A percentile compares a stretch with the other conserved stretches of the same genome.
Conservation (phyloP, 2,329 filamentous ascomycete species). For the Cytospora mali region DNA sequence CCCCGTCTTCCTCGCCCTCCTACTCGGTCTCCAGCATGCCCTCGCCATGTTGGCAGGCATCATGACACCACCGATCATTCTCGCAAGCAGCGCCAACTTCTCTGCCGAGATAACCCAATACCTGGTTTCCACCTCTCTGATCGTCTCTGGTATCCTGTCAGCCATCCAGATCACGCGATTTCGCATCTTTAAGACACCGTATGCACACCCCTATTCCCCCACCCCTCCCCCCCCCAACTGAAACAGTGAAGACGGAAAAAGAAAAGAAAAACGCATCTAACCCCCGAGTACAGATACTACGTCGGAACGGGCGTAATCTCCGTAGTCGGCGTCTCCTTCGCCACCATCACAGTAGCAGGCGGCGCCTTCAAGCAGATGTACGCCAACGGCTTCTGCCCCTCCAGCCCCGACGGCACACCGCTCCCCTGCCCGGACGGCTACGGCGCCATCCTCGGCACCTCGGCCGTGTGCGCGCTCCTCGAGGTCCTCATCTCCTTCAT, state of each 20-base stretch:
- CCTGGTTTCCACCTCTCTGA: constrained; percentile 75
- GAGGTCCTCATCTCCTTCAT: constrained; percentile 77
- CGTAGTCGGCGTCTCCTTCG: constrained; percentile 78
- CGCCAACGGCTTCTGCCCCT: constrained; percentile 66
- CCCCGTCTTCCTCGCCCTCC: constrained; percentile 71
- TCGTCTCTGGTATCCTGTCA: constrained; percentile 77
- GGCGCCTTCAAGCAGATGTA: constrained; percentile 80
- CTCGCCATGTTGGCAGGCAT: constrained; percentile 76
- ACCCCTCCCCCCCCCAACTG: too few relatives aligned
- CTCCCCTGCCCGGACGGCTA: constrained; percentile 78
- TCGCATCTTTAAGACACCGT: constrained; percentile 68
- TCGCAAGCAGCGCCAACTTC: constrained; percentile 68
- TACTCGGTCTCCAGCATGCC: constrained; percentile 79
- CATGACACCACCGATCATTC: constrained; percentile 78
- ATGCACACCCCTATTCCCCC: constrained; percentile 33
- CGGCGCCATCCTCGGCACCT: constrained; percentile 73
- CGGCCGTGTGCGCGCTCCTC: constrained; percentile 64
- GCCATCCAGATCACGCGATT: constrained; percentile 78
- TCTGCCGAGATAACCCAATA: constrained; percentile 66
- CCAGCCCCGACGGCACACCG: constrained; percentile 61
- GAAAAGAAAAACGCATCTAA: not conserved
- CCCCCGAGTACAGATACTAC: constrained; percentile 58
- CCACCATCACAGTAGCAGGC: constrained; percentile 72
- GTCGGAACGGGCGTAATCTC: constrained; percentile 79
- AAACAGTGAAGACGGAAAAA: too few relatives aligned